Evolutionary conservation across 116 monocot genomes (phyloP).

Genomic region (Phalaenopsis hybrid): DNA sequence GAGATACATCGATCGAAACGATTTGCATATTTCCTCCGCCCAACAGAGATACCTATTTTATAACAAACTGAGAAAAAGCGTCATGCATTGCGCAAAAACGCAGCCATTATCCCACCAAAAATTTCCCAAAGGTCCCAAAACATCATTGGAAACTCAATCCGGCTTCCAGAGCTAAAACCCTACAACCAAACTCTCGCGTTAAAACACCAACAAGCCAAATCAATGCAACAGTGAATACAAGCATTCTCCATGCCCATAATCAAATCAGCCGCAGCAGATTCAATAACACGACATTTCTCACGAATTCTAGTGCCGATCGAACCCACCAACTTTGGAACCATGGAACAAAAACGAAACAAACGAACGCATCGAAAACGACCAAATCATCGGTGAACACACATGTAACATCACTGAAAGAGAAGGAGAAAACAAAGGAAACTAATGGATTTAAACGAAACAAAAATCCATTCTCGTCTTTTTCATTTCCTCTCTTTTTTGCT

Average conservation of each 20-base stretch:
- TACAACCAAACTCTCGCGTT: neutral
- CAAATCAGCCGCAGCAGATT: neutral
- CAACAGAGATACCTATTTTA: neutral
- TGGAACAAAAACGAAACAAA: neutral
- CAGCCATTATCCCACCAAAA: neutral
- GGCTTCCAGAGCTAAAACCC: conserved; percentile 2
- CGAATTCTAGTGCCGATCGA: neutral
- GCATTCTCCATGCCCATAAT: neutral
- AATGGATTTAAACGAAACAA: neutral
- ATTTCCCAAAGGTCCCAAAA: neutral
- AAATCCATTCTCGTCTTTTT: neutral
- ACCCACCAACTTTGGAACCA: neutral
- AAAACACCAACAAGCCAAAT: neutral
- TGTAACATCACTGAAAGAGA: neutral
- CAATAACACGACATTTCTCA: neutral
- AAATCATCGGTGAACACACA: neutral
- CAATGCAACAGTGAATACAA: conserved; percentile 8
- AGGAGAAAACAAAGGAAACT: neutral
- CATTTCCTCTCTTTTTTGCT: neutral
- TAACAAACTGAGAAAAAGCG: neutral
- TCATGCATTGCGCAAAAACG: neutral
- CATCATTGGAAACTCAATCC: no score
- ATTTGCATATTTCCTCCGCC: neutral
- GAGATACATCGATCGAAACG: neutral
- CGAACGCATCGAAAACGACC: neutral